Evolutionary conservation across 2,329 filamentous ascomycete species (phyloP), one percentile per base, ranked within the genome.

Genomic region (Monascus ruber): DNA sequence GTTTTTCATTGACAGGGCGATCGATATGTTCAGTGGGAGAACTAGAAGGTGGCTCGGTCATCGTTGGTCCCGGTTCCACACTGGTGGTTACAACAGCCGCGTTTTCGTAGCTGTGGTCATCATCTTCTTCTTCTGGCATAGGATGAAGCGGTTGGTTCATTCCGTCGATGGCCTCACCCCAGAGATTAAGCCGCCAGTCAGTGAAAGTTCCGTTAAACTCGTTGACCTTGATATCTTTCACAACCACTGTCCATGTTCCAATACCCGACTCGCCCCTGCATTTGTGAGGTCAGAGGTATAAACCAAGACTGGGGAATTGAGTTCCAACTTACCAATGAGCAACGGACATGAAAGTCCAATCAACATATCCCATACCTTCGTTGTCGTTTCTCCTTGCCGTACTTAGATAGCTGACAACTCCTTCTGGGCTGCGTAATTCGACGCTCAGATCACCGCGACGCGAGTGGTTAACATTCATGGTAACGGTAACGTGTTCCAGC

Each of bases 331-430:
- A 87, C 84, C 88, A 98, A 60, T 98, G 91, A 47, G 81, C 88
- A 31, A 98, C 91, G 45, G 82, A 93, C 91, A 98, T 98, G 54
- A 98, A 98, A 0, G 89, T 96, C 91, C 91, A 98, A 64, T 96
- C 86, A 31, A 80, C 68, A 59, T 96, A 98, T 6, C 91, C 91
- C 24, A 65, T 63, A 0, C 65, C 58, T 29, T 73, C 74, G 1
- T 73, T 68, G 59, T 98, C 91, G 24, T 76, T 62, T 43, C 73
- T 73, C 47, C 91, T 82, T 1, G 81, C 70, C 8, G 80, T 83
- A 4, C 88, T 83, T 38, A 98, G 76, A 55, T 94, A 81, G 56
- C 86, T 94, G 46, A 86, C 70, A 42, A 95, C 67, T 6, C 85
- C 84, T 27, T 77, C 70, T 0, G 91, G 91, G 51, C 87, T 94